These are phyloP conservation scores for Geosiphon pyriformis DNA, from an alignment of 192 early-diverging fungal genomes.

Conservation along the genomic window DNA sequence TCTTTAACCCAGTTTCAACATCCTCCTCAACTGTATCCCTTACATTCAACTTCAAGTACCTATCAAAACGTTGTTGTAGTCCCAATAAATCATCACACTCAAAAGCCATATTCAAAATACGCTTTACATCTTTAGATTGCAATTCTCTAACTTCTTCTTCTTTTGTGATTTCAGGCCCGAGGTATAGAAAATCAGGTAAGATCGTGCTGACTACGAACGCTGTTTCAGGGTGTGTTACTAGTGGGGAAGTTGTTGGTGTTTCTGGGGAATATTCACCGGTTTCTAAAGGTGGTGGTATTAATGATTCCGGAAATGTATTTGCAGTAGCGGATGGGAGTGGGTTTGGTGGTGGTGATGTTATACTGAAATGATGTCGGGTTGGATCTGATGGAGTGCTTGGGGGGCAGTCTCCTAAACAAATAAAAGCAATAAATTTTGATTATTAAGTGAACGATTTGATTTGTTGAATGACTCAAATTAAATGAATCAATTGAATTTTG, in stretches of 20 bases:
- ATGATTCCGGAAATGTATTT: constrained; percentile 1
- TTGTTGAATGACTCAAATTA: too few relatives aligned
- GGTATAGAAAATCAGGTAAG: constrained; percentile 51
- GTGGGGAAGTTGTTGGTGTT: constrained; percentile 20
- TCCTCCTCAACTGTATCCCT: constrained; percentile 65
- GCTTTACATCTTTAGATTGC: constrained; percentile 49
- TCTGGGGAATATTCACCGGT: constrained; percentile 5
- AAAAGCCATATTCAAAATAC: constrained; percentile 75
- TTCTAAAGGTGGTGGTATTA: constrained; percentile 9
- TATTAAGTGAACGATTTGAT: too few relatives aligned
- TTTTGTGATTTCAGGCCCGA: constrained; percentile 65
- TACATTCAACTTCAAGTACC: constrained; percentile 46
- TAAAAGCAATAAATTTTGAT: too few relatives aligned
- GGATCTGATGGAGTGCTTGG: constrained; percentile 3
- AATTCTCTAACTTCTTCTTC: constrained; percentile 49
- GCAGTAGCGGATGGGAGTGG: too few relatives aligned
- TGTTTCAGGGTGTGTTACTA: constrained; percentile 27
- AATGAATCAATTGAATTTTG: too few relatives aligned
- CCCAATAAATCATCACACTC: constrained; percentile 57
- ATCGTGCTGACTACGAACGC: constrained; percentile 52
- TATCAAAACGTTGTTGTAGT: constrained; percentile 32
- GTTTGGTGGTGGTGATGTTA: background rate
- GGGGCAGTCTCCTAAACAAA: background rate
- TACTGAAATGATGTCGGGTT: background rate
- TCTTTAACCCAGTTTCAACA: constrained; percentile 50